Percentiles rank a stretch among this genome's conserved stretches.
These are phyloP conservation scores for Diutina ranongensis DNA, from an alignment of 1,139 yeast genomes.

Conservation along the genomic window DNA sequence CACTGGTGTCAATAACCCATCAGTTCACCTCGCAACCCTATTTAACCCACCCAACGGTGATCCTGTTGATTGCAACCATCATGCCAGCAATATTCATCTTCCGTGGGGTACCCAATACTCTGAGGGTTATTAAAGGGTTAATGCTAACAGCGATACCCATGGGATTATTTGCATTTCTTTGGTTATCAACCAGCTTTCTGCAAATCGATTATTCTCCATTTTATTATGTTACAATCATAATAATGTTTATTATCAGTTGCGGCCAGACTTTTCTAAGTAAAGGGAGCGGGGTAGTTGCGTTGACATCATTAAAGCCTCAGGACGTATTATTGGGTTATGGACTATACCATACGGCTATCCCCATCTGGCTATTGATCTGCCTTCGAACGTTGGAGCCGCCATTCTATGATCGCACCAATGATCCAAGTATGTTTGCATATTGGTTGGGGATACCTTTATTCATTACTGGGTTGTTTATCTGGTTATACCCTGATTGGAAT, in stretches of 20 bases:
- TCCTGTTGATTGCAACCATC: not conserved
- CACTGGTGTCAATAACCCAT: not conserved
- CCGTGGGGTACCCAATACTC: not conserved
- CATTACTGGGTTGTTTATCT: too few relatives aligned
- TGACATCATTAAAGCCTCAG: not conserved
- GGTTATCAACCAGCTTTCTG: not conserved
- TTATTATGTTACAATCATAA: not conserved
- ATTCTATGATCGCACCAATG: not conserved
- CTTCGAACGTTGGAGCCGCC: not conserved
- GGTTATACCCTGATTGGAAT: not conserved
- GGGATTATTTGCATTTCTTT: not conserved
- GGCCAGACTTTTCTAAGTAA: not conserved
- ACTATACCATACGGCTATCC: not conserved
- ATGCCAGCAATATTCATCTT: not conserved
- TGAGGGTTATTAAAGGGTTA: not conserved
- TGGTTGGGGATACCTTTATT: not conserved
- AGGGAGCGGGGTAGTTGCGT: not conserved
- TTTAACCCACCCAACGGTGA: conserved; percentile 1
- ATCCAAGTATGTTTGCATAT: not conserved
- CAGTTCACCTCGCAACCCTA: not conserved
- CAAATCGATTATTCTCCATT: not conserved
- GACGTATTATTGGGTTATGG: not conserved
- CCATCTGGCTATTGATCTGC: not conserved
- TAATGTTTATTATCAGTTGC: not conserved
- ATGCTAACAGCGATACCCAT: not conserved